A percentile compares a stretch with the other conserved stretches of the same genome.
Conservation (phyloP, 495 filamentous ascomycete genomes). For the Penicillium arizonense region DNA sequence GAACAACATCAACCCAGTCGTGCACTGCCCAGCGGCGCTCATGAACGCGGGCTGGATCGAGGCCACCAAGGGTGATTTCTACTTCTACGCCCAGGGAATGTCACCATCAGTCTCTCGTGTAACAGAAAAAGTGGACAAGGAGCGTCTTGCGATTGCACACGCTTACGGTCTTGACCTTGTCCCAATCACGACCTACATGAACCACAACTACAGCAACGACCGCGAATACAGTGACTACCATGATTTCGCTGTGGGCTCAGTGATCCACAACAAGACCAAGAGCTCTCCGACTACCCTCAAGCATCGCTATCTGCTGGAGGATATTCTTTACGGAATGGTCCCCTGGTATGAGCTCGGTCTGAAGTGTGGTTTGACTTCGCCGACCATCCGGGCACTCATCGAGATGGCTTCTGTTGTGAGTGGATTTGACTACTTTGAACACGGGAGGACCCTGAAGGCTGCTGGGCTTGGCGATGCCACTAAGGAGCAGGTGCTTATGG, state of each 20-base stretch:
- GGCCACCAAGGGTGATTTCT: slow-evolving; percentile 20
- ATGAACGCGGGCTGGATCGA: slow-evolving; percentile 22
- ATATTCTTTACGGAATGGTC: slow-evolving; percentile 14
- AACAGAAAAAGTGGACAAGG: slow-evolving; percentile 13
- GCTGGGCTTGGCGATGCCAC: slow-evolving; percentile 67
- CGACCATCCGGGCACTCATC: slow-evolving; percentile 15
- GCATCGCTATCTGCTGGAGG: slow-evolving; percentile 17
- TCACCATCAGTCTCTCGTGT: slow-evolving; percentile 16
- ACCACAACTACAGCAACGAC: slow-evolving; percentile 17
- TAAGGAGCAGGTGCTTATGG: slow-evolving; percentile 77
- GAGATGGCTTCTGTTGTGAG: slow-evolving; percentile 17
- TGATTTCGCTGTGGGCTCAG: slow-evolving; percentile 14
- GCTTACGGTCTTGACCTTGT: slow-evolving; percentile 15
- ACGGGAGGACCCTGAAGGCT: slow-evolving; percentile 82
- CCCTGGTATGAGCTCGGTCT: slow-evolving; percentile 19
- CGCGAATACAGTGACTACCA: slow-evolving; percentile 12
- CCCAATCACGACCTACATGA: slow-evolving; percentile 17
- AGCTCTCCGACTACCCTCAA: slow-evolving; percentile 12
- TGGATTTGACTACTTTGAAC: slow-evolving; percentile 75
- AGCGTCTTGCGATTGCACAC: slow-evolving; percentile 15
- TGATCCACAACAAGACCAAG: slow-evolving; percentile 22
- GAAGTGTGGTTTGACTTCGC: slow-evolving; percentile 16
- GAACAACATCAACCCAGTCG: slow-evolving; percentile 22
- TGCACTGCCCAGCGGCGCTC: slow-evolving; percentile 17
- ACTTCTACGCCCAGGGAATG: slow-evolving; percentile 20